Conservation (phyloP, 2,329 filamentous ascomycete species). For the Pseudogymnoascus sp. region DNA sequence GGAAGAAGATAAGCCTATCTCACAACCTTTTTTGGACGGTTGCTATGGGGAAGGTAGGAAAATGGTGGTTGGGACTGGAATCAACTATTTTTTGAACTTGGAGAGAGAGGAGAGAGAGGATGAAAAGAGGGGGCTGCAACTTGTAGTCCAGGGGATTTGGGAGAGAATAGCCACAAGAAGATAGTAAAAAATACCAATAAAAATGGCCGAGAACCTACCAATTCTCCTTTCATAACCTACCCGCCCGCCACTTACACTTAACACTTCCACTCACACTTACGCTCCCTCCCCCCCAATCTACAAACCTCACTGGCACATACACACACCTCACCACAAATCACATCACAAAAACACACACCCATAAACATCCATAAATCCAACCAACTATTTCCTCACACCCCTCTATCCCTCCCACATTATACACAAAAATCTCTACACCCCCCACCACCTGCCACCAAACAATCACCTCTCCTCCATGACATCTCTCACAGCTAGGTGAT, state of each 20-base stretch:
- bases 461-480: neutral
- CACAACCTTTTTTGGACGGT: neutral
- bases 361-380: neutral
- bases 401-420: neutral
- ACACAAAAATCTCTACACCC: neutral
- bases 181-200: too few relatives aligned
- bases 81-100: too few relatives aligned
- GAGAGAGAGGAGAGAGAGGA: too few relatives aligned
- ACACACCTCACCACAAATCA: neutral
- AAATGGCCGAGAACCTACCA: too few relatives aligned
- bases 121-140: too few relatives aligned
- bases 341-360: neutral
- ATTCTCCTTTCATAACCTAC: neutral
- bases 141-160: neutral
- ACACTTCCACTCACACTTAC: too few relatives aligned
- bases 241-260: neutral
- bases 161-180: too few relatives aligned
- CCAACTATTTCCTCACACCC: neutral
- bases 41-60: neutral
- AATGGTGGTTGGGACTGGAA: neutral
- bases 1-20: neutral
- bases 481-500: neutral
- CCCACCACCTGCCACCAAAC: neutral
- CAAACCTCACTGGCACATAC: neutral
- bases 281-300: too few relatives aligned